Percentiles rank a stretch among this genome's conserved stretches.
Evolutionary conservation across 2,329 filamentous ascomycete species (phyloP).

Genomic region (Zopfia rhizophila): DNA sequence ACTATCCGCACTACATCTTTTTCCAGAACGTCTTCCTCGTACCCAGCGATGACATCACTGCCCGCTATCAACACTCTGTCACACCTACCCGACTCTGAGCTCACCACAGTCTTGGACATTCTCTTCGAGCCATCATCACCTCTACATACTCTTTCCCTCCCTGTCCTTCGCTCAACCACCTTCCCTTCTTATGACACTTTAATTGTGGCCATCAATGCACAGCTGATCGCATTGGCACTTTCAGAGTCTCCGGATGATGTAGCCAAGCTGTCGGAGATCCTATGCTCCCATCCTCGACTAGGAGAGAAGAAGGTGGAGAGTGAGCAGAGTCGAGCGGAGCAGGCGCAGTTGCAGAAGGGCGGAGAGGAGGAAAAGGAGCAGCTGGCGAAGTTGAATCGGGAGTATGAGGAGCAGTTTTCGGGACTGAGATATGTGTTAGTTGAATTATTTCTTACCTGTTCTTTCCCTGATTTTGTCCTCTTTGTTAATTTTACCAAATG

Average conservation of each 20-base stretch:
- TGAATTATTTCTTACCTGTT: no score
- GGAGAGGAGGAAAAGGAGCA: slow-evolving; percentile 63
- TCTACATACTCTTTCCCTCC: slow-evolving; percentile 77
- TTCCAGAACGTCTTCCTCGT: not conserved
- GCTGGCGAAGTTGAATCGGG: slow-evolving; percentile 73
- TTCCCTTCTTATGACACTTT: slow-evolving; percentile 77
- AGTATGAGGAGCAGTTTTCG: slow-evolving; percentile 84
- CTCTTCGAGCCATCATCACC: slow-evolving; percentile 85
- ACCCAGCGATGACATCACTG: slow-evolving; percentile 54
- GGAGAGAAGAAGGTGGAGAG: slow-evolving; percentile 86
- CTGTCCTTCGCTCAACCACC: slow-evolving; percentile 67
- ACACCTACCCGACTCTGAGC: slow-evolving; percentile 64
- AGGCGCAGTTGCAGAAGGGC: slow-evolving; percentile 73
- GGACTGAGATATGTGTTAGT: slow-evolving; percentile 81
- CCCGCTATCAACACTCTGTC: slow-evolving; percentile 69
- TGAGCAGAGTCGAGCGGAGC: slow-evolving; percentile 81
- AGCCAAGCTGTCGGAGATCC: slow-evolving; percentile 73
- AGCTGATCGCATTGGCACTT: slow-evolving; percentile 61
- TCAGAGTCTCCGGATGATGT: slow-evolving; percentile 58
- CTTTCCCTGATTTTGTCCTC: slow-evolving; percentile 21
- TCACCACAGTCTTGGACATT: slow-evolving; percentile 73
- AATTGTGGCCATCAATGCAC: slow-evolving; percentile 71
- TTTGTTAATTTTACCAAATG: not conserved
- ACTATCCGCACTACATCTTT: not conserved
- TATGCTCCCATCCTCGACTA: slow-evolving; percentile 84